Percentiles rank a stretch among this genome's conserved stretches.
Evolutionary conservation across 2,329 filamentous ascomycete species (phyloP).

Genomic region (Bipolaris zeicola): DNA sequence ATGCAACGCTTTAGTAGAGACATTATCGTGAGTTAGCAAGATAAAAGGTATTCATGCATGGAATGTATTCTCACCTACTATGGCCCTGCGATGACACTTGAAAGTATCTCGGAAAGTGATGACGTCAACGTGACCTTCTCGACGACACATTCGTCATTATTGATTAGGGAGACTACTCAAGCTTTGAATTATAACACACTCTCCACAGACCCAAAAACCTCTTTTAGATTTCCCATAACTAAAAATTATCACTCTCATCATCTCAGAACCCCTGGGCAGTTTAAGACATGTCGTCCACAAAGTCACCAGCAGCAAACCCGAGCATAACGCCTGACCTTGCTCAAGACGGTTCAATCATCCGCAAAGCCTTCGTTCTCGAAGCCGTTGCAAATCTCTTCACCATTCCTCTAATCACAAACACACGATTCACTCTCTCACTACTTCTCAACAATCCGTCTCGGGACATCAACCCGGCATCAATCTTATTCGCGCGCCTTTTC

Average conservation of each 20-base stretch:
- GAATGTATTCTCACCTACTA: too few species aligned
- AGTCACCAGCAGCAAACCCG: conserved; percentile 31
- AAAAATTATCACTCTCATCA: not conserved
- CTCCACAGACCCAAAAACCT: not conserved
- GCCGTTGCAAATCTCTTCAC: conserved; percentile 36
- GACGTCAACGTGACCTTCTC: conserved; percentile 2
- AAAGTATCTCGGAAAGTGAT: not conserved
- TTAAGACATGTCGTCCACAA: conserved; percentile 7
- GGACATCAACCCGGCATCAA: conserved; percentile 29
- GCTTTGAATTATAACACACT: not conserved
- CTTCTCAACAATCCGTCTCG: conserved; percentile 25
- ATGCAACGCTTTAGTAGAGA: not conserved
- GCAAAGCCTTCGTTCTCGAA: conserved; percentile 36
- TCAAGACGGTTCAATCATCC: conserved; percentile 25
- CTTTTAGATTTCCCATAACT: not conserved
- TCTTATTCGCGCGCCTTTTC: conserved; percentile 35
- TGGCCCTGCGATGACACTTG: not conserved
- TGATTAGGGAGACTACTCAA: not conserved
- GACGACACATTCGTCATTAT: conserved; percentile 4
- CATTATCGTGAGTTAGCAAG: not conserved
- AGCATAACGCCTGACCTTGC: conserved; percentile 21
- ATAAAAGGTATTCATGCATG: not conserved
- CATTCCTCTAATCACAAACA: conserved; percentile 33
- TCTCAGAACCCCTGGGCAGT: not conserved
- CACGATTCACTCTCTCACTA: conserved; percentile 26